Evolutionary conservation across 345 rosid genomes (phyloP).

Genomic region (Populus alba): DNA sequence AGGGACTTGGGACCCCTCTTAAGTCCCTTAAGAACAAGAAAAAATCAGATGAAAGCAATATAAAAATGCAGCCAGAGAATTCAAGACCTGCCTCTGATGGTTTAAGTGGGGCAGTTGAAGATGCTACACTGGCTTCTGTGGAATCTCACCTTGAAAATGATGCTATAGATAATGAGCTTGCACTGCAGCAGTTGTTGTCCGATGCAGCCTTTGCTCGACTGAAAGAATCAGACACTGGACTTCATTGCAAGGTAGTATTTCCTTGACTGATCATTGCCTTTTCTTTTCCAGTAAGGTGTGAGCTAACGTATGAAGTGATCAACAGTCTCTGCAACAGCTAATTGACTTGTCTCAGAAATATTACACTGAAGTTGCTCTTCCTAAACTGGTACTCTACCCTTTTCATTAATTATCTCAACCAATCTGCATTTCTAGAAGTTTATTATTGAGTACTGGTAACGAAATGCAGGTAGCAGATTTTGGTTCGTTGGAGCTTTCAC

Average conservation of each 20-base stretch:
- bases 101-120: conserved; percentile 40
- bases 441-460: conserved; percentile 16
- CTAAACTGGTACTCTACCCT: conserved; percentile 61
- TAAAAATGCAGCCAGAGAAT: conserved; percentile 38
- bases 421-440: conserved; percentile 15
- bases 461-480: conserved; percentile 90
- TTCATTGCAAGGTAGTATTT: conserved; percentile 70
- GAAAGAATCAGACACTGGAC: conserved; percentile 88
- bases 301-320: conserved; percentile 32
- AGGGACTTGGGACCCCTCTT: conserved; percentile 95
- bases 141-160: conserved; percentile 54
- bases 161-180: conserved; percentile 52
- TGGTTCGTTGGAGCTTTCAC: conserved; percentile 96
- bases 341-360: conserved; percentile 77
- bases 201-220: conserved; percentile 78
- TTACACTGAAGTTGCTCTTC: conserved; percentile 88
- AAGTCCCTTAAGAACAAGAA: conserved; percentile 82
- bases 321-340: conserved; percentile 80
- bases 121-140: conserved; percentile 33
- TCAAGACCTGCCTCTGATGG: conserved; percentile 37
- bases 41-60: conserved; percentile 48
- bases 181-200: conserved; percentile 55
- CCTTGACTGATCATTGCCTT: conserved; percentile 10
- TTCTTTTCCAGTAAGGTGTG: conserved; percentile 14
- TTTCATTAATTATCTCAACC: conserved; percentile 8